These are phyloP conservation scores for Simplicillium aogashimaense DNA, from an alignment of 2,329 filamentous ascomycete genomes.

Conservation along the genomic window DNA sequence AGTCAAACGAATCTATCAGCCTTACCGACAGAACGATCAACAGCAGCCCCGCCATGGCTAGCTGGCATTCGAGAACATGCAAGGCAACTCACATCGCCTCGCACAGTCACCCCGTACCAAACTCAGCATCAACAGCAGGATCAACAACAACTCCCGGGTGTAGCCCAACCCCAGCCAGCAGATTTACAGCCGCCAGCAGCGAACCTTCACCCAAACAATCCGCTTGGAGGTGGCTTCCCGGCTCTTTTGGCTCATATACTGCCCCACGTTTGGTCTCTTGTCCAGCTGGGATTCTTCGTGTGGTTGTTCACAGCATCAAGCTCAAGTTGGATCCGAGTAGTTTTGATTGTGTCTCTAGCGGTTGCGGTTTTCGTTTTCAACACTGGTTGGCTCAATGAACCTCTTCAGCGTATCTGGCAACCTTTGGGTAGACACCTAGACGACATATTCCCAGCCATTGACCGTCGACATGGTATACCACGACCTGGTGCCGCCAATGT, in stretches of 20 bases:
- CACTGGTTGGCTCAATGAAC: constrained; percentile 45
- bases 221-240: constrained; percentile 20
- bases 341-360: constrained; percentile 44
- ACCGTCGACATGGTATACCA: constrained; percentile 7
- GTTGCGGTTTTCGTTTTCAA: constrained; percentile 49
- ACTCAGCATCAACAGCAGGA: background rate
- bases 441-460: constrained; percentile 42
- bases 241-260: constrained; percentile 29
- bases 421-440: constrained; percentile 51
- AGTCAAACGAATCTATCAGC: background rate
- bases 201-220: constrained; percentile 27
- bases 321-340: constrained; percentile 39
- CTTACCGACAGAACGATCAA: background rate
- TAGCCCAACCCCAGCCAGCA: background rate
- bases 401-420: constrained; percentile 44
- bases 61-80: background rate
- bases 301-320: constrained; percentile 55
- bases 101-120: background rate
- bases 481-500: constrained; percentile 17
- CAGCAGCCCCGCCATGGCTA: constrained; percentile 2
- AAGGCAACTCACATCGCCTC: background rate
- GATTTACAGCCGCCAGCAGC: background rate
- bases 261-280: constrained; percentile 53
- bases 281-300: constrained; percentile 48
- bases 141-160: background rate